Base-by-base conservation (phyloP, 139 green algal genomes). In the Coccomyxa sp. region DNA sequence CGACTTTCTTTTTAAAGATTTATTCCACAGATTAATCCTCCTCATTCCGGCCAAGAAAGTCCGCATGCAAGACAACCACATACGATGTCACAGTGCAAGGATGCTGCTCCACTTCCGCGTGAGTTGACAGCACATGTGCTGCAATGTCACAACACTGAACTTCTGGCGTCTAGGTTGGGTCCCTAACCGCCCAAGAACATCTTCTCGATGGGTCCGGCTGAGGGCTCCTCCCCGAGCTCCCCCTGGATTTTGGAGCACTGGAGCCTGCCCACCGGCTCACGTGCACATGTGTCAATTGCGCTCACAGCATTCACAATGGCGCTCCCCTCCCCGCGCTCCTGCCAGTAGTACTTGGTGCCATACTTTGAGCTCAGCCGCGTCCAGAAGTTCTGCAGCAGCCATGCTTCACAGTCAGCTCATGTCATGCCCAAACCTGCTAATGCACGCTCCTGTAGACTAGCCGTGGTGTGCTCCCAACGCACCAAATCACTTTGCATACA, bases 261-360 rank as follows among this genome's bases (percentile, higher is more conserved):
- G 38, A 87, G 79, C 11, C 86, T 83, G 3, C 94, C 91, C 0
- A 86, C 80, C 16, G 90, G 88, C 89, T 97, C 94, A 25, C 92
- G 86, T 63, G 94, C 78, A 86, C 94, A 97, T 0, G 85, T 87
- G 81, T 96, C 92, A 71, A 97, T 95, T 12, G 94, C 93, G n/a
- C 76, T 88, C 16, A 98, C 96, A 14, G 95, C 90, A 80, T 97
- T 96, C 14, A 94, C 79, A 77, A 99, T 97, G 27, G 92, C 85
- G 23, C 89, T 86, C 58, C 93, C 93, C 86, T 97, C 89, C 7
- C 96, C 96, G n/a, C 95, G 94, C 79, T 98, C 92, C 84, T 93
- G 88, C 96, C 94, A 98, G 89, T 96, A 99, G 77, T 97, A 97
- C 87, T 98, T 98, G 86, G 95, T 98, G 75, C 97, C 97, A 84